A percentile compares a stretch with the other conserved stretches of the same genome.
phyloP scores from a whole-genome alignment of 2,329 filamentous ascomycete species.

The Pyrenophora teres region DNA sequence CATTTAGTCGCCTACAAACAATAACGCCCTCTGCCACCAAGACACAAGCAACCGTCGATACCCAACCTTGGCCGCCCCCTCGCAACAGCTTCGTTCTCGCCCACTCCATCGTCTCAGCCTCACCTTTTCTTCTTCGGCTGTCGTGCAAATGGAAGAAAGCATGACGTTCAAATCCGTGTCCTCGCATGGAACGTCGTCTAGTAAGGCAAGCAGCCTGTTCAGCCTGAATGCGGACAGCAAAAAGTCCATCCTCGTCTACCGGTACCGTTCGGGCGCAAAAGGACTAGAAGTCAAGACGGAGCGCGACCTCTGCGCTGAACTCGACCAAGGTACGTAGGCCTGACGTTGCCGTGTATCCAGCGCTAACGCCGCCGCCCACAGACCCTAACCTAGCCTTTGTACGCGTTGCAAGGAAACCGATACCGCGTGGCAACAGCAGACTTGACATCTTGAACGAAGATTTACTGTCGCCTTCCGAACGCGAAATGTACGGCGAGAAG shows the following conservation, averaged over 20 bases:
- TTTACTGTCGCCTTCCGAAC: conserved; percentile 44
- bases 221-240: conserved; percentile 51
- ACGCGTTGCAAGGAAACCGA: conserved; percentile 53
- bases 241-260: conserved; percentile 53
- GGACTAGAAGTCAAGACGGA: conserved; percentile 51
- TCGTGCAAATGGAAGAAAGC: conserved; percentile 22
- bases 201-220: conserved; percentile 50
- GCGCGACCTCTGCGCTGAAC: conserved; percentile 49
- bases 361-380: conserved; percentile 34
- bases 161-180: conserved; percentile 53
- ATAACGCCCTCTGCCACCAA: conserved; percentile 9
- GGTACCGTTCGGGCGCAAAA: conserved; percentile 49
- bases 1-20: conserved; percentile 29
- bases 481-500: conserved; percentile 48
- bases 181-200: conserved; percentile 44
- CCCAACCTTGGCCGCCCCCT: conserved; percentile 13
- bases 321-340: conserved; percentile 43
- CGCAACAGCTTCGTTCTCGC: conserved; percentile 23
- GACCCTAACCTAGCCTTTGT: conserved; percentile 49
- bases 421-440: conserved; percentile 53
- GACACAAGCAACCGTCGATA: conserved; percentile 3
- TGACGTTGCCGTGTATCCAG: conserved; percentile 9
- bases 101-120: conserved; percentile 33
- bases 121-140: conserved; percentile 20
- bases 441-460: conserved; percentile 55